phyloP scores from a whole-genome alignment of 345 rosid genomes.

The Brassica napus region Da-Ae NC_063434.1:10681001-10681500 shows the following conservation, averaged over 20 bases:
- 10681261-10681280: neutral
- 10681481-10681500: neutral
- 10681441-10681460: neutral
- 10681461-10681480: neutral
- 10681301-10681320: no score
- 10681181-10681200: neutral
- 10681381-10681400: neutral
- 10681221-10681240: neutral
- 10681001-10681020: neutral
- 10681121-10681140: neutral
- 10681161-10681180: neutral
- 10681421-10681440: slow-evolving; percentile 3
- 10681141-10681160: neutral
- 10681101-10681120: neutral
- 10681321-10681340: neutral
- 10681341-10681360: neutral
- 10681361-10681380: neutral
- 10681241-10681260: no score
- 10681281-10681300: neutral
- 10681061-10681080: neutral
- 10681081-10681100: neutral
- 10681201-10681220: neutral
- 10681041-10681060: neutral
- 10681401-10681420: slow-evolving; percentile 4
- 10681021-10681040: neutral